Evolutionary conservation across 2,329 filamentous ascomycete species (phyloP).

Genomic region (Lithohypha guttulata): DNA sequence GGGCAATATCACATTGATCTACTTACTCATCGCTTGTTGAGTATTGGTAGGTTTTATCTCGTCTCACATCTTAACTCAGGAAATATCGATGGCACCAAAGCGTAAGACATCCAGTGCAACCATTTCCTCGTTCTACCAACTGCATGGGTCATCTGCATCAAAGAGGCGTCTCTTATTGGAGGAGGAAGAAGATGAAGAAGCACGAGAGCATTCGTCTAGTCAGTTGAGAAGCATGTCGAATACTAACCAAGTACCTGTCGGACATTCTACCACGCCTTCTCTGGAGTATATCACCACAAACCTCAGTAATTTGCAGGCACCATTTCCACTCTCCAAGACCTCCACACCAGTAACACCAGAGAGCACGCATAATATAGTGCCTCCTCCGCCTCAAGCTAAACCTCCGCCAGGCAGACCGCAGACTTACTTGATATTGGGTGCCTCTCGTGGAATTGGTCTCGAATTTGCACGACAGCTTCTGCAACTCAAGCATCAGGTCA

Average conservation of each 20-base stretch:
- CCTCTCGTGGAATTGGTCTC: slow-evolving; percentile 32
- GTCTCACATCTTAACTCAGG: too few relatives aligned
- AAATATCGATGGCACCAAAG: slow-evolving; percentile 2
- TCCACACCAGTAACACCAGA: not conserved
- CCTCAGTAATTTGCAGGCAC: not conserved
- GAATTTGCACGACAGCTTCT: slow-evolving; percentile 44
- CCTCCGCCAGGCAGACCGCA: not conserved
- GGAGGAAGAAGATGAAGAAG: not conserved
- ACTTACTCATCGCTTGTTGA: too few relatives aligned
- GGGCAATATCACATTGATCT: too few relatives aligned
- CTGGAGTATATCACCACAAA: slow-evolving; percentile 2
- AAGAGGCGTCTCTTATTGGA: slow-evolving; percentile 1
- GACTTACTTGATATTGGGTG: slow-evolving; percentile 27
- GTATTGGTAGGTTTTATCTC: too few relatives aligned
- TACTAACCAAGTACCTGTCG: too few relatives aligned
- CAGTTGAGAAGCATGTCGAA: too few relatives aligned
- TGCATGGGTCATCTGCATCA: not conserved
- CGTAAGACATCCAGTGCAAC: slow-evolving; percentile 1
- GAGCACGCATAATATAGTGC: not conserved
- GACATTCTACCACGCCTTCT: slow-evolving; percentile 1
- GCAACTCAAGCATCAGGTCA: slow-evolving; percentile 30
- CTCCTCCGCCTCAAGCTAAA: slow-evolving; percentile 13
- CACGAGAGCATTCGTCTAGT: too few relatives aligned
- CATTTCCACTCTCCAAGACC: not conserved
- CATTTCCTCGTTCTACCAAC: not conserved